Conservation (phyloP, 1,284 basidiomycete species). For the Ceratobasidium sp. region DNA sequence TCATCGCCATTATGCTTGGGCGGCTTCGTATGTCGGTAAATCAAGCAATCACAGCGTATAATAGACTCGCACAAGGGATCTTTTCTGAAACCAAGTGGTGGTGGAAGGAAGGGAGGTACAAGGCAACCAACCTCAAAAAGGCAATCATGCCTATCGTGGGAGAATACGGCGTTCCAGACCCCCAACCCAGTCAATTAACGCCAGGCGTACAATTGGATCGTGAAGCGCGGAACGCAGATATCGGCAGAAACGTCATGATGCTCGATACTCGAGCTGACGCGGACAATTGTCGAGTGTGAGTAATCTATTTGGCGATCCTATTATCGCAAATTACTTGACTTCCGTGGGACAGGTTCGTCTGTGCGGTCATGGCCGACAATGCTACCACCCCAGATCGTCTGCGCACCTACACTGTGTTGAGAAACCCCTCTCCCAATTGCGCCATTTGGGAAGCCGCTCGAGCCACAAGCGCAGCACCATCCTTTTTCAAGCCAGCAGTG, state of each 20-base stretch:
- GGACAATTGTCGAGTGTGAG: neutral
- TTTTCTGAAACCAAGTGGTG: conserved; percentile 19
- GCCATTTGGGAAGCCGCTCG: conserved; percentile 15
- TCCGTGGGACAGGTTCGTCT: conserved; percentile 13
- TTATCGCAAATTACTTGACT: neutral
- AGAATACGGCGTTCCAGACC: neutral
- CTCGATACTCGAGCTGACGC: neutral
- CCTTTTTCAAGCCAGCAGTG: neutral
- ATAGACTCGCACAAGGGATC: conserved; percentile 9
- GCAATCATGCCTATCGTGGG: neutral
- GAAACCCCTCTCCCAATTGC: conserved; percentile 1
- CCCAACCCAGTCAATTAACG: neutral
- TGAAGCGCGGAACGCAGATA: neutral
- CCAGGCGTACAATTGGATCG: neutral
- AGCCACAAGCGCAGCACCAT: neutral
- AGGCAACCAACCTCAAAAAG: conserved; percentile 9
- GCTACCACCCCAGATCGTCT: neutral
- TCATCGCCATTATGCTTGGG: conserved; percentile 57
- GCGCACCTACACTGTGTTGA: neutral
- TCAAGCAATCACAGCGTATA: conserved; percentile 45
- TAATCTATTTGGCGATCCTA: neutral
- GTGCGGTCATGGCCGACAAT: neutral
- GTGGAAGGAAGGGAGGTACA: conserved; percentile 27
- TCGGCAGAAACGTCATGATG: neutral
- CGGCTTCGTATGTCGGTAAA: conserved; percentile 55